These are phyloP conservation scores for Nemania sp. DNA, from an alignment of 2,329 filamentous ascomycete species.

Conservation along the genomic window DNA sequence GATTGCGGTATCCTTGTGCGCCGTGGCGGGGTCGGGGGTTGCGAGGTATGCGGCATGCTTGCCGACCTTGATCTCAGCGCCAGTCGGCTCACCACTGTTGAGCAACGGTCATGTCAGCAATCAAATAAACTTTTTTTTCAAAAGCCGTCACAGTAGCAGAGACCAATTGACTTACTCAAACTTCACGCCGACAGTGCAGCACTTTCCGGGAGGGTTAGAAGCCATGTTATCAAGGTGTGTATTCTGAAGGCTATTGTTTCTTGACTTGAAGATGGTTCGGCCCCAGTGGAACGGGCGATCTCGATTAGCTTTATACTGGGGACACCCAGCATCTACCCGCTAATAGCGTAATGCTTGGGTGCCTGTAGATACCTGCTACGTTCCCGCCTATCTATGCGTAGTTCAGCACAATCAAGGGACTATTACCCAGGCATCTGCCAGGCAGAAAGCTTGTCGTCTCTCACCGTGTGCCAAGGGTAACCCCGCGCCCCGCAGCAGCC, in stretches of 20 bases:
- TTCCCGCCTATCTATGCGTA: too few species aligned
- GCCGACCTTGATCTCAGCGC: constrained; percentile 60
- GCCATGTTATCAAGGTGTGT: constrained; percentile 57
- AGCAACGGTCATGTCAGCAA: constrained; percentile 16
- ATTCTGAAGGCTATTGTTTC: background rate
- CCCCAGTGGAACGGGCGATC: background rate
- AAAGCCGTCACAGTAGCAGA: background rate
- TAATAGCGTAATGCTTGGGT: background rate
- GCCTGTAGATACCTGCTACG: too few species aligned
- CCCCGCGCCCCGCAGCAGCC: constrained; percentile 1
- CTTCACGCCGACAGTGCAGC: constrained; percentile 65
- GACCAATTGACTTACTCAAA: constrained; percentile 60
- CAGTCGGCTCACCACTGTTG: constrained; percentile 62
- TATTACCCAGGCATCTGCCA: background rate
- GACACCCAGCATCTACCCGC: background rate
- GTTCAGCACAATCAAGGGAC: background rate
- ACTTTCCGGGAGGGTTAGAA: constrained; percentile 63
- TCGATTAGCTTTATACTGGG: constrained; percentile 12
- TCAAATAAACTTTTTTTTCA: background rate
- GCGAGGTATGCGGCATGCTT: constrained; percentile 65
- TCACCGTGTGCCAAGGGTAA: background rate
- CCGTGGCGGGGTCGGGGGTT: constrained; percentile 54
- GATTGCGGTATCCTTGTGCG: constrained; percentile 58
- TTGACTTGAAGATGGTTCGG: background rate
- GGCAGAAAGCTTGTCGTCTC: background rate